Percentiles rank a stretch among this genome's conserved stretches.
These are phyloP conservation scores for Ogataea philodendri DNA, from an alignment of 805 yeast species.

Conservation along the genomic window DNA sequence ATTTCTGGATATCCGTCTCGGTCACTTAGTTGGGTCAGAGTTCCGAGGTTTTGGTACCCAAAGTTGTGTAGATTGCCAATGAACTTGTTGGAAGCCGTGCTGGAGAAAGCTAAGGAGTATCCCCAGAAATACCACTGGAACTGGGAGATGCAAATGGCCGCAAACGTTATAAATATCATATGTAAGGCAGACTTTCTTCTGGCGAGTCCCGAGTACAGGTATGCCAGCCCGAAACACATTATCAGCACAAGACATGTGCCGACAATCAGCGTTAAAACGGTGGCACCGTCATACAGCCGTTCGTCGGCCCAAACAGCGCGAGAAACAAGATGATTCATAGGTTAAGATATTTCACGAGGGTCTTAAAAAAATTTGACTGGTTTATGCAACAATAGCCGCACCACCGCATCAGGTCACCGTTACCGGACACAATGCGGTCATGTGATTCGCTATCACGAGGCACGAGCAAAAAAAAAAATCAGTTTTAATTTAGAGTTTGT, in stretches of 20 bases:
- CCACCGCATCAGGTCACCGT: not conserved
- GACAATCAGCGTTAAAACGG: conserved; percentile 50
- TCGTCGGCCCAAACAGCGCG: conserved; percentile 29
- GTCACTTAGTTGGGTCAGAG: conserved; percentile 27
- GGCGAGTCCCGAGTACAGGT: conserved; percentile 87
- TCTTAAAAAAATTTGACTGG: conserved; percentile 7
- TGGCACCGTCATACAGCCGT: conserved; percentile 42
- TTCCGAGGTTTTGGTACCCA: conserved; percentile 73
- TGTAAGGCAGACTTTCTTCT: conserved; percentile 87
- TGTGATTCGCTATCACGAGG: not conserved
- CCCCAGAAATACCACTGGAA: conserved; percentile 99
- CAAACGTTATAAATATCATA: conserved; percentile 75
- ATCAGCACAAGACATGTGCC: conserved; percentile 75
- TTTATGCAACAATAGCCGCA: conserved; percentile 5
- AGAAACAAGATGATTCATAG: conserved; percentile 14
- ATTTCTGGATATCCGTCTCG: conserved; percentile 67
- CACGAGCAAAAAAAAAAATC: too few relatives aligned
- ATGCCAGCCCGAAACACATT: conserved; percentile 95
- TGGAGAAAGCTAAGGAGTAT: conserved; percentile 84
- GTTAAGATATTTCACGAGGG: not conserved
- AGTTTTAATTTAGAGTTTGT: too few relatives aligned
- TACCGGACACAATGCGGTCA: not conserved
- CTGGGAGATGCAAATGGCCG: conserved; percentile 58
- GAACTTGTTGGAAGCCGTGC: conserved; percentile 75
- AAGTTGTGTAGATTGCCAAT: conserved; percentile 84